Percentiles rank a stretch among this genome's conserved stretches.
Conservation (phyloP, 2,329 filamentous ascomycete species). For the Penicillium rolfsii region DNA sequence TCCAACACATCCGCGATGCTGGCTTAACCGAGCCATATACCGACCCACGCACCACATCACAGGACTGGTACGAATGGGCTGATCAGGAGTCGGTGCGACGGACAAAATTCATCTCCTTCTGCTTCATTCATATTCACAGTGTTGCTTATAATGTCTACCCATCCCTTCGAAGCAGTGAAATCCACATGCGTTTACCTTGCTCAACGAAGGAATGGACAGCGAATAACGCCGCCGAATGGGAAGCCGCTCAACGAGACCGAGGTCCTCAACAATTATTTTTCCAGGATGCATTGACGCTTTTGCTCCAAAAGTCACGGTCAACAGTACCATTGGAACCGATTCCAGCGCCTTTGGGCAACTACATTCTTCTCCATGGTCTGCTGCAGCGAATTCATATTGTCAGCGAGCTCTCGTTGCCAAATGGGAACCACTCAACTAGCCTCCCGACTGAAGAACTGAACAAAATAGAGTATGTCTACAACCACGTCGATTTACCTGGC, state of each 20-base stretch:
- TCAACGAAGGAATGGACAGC: constrained; percentile 44
- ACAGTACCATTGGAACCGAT: constrained; percentile 36
- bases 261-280: constrained; percentile 39
- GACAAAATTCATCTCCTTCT: constrained; percentile 44
- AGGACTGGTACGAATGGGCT: constrained; percentile 44
- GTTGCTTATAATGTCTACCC: constrained; percentile 46
- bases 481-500: no score
- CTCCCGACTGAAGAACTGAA: constrained; percentile 41
- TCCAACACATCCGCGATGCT: constrained; percentile 36
- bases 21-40: constrained; percentile 33
- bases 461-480: constrained; percentile 36
- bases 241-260: constrained; percentile 32
- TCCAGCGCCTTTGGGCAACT: constrained; percentile 63
- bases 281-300: constrained; percentile 38
- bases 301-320: constrained; percentile 37
- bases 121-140: constrained; percentile 45
- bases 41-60: constrained; percentile 26
- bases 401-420: constrained; percentile 38
- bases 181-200: constrained; percentile 44
- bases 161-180: constrained; percentile 42
- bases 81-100: constrained; percentile 41
- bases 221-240: constrained; percentile 37
- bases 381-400: constrained; percentile 65
- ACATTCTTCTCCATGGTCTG: constrained; percentile 71
- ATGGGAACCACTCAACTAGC: constrained; percentile 35